A percentile compares a stretch with the other conserved stretches of the same genome.
These are phyloP conservation scores for Picea engelmannii DNA, from an alignment of 83 land plant species.

Conservation along the genomic window DNA sequence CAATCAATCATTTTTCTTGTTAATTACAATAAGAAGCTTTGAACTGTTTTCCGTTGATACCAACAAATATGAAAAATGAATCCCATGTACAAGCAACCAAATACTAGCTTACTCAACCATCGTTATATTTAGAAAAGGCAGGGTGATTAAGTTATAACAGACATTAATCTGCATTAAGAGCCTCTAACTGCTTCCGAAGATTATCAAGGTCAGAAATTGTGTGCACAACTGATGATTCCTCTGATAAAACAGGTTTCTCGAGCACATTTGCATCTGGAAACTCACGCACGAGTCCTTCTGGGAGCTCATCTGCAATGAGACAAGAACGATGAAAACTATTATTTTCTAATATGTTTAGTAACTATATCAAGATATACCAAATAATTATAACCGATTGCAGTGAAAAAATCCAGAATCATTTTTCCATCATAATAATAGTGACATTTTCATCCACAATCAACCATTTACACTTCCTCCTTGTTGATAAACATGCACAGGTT, in stretches of 20 bases:
- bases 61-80: too few species aligned
- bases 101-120: neutral
- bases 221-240: constrained; percentile 1
- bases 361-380: neutral
- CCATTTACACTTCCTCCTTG: neutral
- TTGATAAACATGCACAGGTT: neutral
- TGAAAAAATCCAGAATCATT: neutral
- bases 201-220: constrained; percentile 62
- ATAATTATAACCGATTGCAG: neutral
- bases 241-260: constrained; percentile 15
- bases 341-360: neutral
- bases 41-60: neutral
- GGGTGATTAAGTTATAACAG: neutral
- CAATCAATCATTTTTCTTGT: neutral
- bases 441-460: neutral
- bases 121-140: neutral
- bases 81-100: too few species aligned
- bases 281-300: constrained; percentile 71
- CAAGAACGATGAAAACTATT: neutral
- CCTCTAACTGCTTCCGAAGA: constrained; percentile 73
- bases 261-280: constrained; percentile 69
- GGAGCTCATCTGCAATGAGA: constrained; percentile 39
- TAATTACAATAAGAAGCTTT: neutral
- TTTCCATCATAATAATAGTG: neutral
- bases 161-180: constrained; percentile 45